Evolutionary conservation across 2,329 filamentous ascomycete species (phyloP).

Genomic region (Pseudocercospora musae): DNA sequence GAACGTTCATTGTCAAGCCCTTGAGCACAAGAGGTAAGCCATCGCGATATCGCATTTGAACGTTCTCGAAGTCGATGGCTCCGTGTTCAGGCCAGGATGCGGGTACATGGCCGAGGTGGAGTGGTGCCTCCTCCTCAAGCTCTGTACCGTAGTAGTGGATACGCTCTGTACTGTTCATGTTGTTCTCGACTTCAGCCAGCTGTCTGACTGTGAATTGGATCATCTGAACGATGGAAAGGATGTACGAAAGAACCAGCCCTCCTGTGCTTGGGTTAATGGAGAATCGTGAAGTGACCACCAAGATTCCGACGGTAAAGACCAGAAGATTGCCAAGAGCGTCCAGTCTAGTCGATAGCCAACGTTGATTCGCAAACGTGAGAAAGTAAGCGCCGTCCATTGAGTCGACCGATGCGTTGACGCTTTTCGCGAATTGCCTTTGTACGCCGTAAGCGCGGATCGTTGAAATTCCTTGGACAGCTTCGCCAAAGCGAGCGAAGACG

Average conservation of each 20-base stretch:
- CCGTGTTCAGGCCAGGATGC: slow-evolving; percentile 81
- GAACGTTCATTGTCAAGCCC: slow-evolving; percentile 61
- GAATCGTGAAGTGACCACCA: slow-evolving; percentile 90
- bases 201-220: slow-evolving; percentile 94
- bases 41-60: slow-evolving; percentile 51
- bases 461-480: slow-evolving; percentile 78
- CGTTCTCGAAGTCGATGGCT: slow-evolving; percentile 55
- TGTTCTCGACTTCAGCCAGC: slow-evolving; percentile 92
- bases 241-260: slow-evolving; percentile 88
- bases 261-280: slow-evolving; percentile 78
- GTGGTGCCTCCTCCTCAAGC: slow-evolving; percentile 83
- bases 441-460: slow-evolving; percentile 89
- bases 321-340: slow-evolving; percentile 80
- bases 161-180: slow-evolving; percentile 95
- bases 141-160: slow-evolving; percentile 84
- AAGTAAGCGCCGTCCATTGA: slow-evolving; percentile 94
- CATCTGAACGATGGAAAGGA: slow-evolving; percentile 89
- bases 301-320: slow-evolving; percentile 81
- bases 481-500: slow-evolving; percentile 87
- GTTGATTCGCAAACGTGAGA: slow-evolving; percentile 90
- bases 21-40: slow-evolving; percentile 50
- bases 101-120: slow-evolving; percentile 69
- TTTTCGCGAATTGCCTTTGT: slow-evolving; percentile 67
- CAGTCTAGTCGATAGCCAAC: slow-evolving; percentile 83
- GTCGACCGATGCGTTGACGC: slow-evolving; percentile 72